Base-by-base conservation (phyloP, 177 flowering plant species). In the Vitis hybrid region DNA sequence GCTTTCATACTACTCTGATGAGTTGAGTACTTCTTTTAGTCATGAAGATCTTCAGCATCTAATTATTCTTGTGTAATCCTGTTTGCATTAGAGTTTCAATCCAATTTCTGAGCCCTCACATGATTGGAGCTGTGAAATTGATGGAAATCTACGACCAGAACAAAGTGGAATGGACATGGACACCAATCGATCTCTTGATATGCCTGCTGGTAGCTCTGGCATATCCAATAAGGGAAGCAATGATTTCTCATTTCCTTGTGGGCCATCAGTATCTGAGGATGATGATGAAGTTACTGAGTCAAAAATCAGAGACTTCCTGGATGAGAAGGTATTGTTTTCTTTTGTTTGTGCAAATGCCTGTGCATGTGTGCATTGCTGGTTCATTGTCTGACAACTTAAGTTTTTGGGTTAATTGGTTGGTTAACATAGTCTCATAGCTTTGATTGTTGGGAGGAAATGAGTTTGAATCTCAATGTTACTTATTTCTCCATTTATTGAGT, bases 281-380 rank as follows among this genome's bases (percentile, higher is more conserved):
- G 97, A 96, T 55, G 98, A 96, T 72, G 98, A 89, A 78, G 84
- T 90, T 29, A 96, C 97, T 2, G 99, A 96, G 77, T 82, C 86
- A 29, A 96, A 96, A 82, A 96, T 96, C 69, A 86, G 69, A 79
- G 95, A 87, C 7, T 94, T 94, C 73, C 80, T 96, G 68, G 94
- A 85, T 81, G 98, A 89, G 74, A 96, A 96, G 97, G 99, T 96
- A 76, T n/a, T 56, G 2, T 33, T 64, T 64, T 51, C 39, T 39
- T 39, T 39, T 39, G 5, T 39, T 39, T 39, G 45, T 39, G 45
- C 45, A 39, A 39, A 39, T 39, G 45, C 45, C 45, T 7, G 8
- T 39, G 45, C 45, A 39, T 39, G 45, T 39, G 45, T 39, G 45
- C 45, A 39, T 39, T 39, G 45, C 45, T 7, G 8, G 45, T 39